phyloP scores from a whole-genome alignment of 306 rosid genomes.

The Cicer bijugum region DNA sequence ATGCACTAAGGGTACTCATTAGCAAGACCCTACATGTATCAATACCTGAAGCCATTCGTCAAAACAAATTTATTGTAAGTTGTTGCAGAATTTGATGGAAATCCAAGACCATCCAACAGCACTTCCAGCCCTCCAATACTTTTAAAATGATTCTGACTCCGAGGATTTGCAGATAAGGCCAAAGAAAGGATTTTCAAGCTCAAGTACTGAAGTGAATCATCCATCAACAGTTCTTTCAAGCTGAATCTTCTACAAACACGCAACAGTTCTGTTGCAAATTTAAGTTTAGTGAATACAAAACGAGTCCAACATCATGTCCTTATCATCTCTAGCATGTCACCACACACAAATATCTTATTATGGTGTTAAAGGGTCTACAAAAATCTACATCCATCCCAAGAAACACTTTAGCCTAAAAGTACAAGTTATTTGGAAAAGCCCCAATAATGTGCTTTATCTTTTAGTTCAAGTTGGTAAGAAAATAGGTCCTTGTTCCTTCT shows the following conservation, averaged over 20 bases:
- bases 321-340: constrained; percentile 28
- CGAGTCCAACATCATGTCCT: not conserved
- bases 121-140: constrained; percentile 99
- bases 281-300: constrained; percentile 44
- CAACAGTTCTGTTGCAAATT: constrained; percentile 72
- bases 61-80: constrained; percentile 50
- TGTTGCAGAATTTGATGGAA: constrained; percentile 69
- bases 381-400: constrained; percentile 35
- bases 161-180: constrained; percentile 79
- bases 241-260: constrained; percentile 85
- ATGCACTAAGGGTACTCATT: too few relatives aligned
- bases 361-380: constrained; percentile 12
- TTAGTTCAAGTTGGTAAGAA: constrained; percentile 16
- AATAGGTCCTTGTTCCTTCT: not conserved
- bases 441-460: constrained; percentile 30
- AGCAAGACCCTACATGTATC: constrained; percentile 25
- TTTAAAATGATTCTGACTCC: constrained; percentile 94
- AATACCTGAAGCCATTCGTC: constrained; percentile 70
- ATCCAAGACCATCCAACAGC: constrained; percentile 94
- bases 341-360: constrained; percentile 7
- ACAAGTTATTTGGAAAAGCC: constrained; percentile 5
- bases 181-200: constrained; percentile 76
- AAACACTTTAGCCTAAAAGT: constrained; percentile 33
- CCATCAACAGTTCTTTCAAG: constrained; percentile 83
- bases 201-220: constrained; percentile 73